Base-by-base conservation (phyloP, 371 early-diverging fungal genomes). In the Mortierella sp. region DNA sequence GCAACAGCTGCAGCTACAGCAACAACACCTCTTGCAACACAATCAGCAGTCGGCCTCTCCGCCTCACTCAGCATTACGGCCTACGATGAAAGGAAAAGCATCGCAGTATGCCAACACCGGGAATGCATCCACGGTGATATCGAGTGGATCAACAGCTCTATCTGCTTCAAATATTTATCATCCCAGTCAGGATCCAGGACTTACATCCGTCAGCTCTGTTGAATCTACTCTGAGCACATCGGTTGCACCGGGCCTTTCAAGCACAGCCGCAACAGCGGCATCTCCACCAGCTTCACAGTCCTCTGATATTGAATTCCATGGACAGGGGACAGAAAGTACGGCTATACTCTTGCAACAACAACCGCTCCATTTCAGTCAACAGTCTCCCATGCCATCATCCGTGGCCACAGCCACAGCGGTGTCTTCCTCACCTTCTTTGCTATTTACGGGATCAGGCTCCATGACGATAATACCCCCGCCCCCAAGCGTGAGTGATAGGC, bases 111-210 rank as follows among this genome's bases (percentile, higher is more conserved):
- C 62, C 11, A 25, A 59, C 5, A 25, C 63, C 6, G 73, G 65
- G 7, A 69, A 66, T 23, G 65, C 60, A 7, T 59, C 73, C 9
- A 64, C 66, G 7, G 59, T 66, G 63, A 37, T 44, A 15, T 72
- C 79, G 43, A 70, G 60, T 55, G 60, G 26, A 11, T 76, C 64
- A n/a, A 37, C 37, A 37, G 37, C 37, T 9, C 37, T 37, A 3
- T 37, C 37, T 37, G 37, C 37, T 9, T 37, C 37, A 9, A 37
- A 37, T 37, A 9, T 37, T 9, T 5, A 37, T 37, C 37, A 37
- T 37, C 37, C 37, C 37, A 37, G 37, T 9, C 37, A 37, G 37
- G 9, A 37, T 37, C 37, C 37, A 5, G 37, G 37, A 37, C 5
- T 37, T 5, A 37, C 37, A 37, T 37, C 37, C 9, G 5, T 37